Conservation (phyloP, 1,139 yeast species). For the Yamadazyma sp. region DNA sequence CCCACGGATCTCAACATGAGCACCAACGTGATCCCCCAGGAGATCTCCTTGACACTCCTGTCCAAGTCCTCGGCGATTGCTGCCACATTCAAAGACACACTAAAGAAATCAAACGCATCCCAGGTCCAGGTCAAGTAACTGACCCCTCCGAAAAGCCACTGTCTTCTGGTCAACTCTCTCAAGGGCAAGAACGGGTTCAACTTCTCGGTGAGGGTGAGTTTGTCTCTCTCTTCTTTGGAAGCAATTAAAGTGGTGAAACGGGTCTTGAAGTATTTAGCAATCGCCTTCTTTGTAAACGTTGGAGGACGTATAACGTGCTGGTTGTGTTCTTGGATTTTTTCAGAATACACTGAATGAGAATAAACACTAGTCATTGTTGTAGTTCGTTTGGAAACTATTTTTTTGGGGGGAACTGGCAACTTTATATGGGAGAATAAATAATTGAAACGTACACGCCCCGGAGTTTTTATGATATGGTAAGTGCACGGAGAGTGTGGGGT, state of each 20-base stretch:
- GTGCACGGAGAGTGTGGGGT: no score
- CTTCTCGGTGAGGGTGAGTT: constrained; percentile 28
- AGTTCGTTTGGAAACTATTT: no score
- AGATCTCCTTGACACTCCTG: constrained; percentile 27
- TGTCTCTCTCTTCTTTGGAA: constrained; percentile 25
- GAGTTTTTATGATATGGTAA: no score
- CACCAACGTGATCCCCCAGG: constrained; percentile 48
- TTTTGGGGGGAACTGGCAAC: no score
- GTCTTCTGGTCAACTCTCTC: constrained; percentile 25
- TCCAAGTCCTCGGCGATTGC: constrained; percentile 30
- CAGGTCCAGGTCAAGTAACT: constrained; percentile 44
- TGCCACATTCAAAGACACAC: constrained; percentile 35
- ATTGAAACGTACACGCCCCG: no score
- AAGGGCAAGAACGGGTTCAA: constrained; percentile 38
- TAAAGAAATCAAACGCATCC: constrained; percentile 42
- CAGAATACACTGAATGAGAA: constrained; percentile 11
- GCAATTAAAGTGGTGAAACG: constrained; percentile 34
- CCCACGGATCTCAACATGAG: constrained; percentile 47
- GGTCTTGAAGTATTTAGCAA: constrained; percentile 26
- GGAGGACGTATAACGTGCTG: constrained; percentile 36
- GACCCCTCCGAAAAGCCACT: constrained; percentile 37
- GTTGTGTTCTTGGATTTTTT: constrained; percentile 21
- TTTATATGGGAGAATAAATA: neutral
- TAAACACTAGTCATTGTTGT: constrained; percentile 10
- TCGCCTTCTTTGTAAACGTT: constrained; percentile 24